Percentiles rank a stretch among this genome's conserved stretches.
Conservation (phyloP, 108 stramenopile species). For the Stephanodiscus triporus region DNA sequence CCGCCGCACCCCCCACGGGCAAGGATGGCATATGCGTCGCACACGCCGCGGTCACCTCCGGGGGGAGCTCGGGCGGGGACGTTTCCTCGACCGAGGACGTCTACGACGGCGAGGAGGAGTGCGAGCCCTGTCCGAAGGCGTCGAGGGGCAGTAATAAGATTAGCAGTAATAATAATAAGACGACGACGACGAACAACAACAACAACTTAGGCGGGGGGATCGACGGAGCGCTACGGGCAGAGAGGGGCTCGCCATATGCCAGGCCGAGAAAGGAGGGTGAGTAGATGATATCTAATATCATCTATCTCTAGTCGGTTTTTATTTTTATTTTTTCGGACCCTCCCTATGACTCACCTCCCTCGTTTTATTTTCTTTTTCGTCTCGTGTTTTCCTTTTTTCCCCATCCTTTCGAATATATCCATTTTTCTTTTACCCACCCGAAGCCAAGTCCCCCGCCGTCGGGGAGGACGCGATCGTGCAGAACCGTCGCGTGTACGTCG, state of each 20-base stretch:
- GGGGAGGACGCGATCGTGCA: not conserved
- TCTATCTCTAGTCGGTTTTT: too few relatives aligned
- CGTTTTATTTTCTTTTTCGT: too few relatives aligned
- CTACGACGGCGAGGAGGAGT: slow-evolving; percentile 13
- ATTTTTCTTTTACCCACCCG: too few relatives aligned
- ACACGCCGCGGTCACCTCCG: slow-evolving; percentile 16
- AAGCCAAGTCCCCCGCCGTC: too few relatives aligned
- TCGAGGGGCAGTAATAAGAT: slow-evolving; percentile 8
- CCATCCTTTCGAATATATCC: too few relatives aligned
- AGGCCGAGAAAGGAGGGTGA: slow-evolving; percentile 14
- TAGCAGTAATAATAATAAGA: not conserved
- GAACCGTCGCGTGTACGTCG: slow-evolving; percentile 73
- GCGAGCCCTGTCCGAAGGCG: slow-evolving; percentile 28
- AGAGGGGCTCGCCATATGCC: slow-evolving; percentile 43
- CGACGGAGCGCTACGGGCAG: slow-evolving; percentile 80
- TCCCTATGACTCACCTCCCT: too few relatives aligned
- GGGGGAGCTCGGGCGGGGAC: not conserved
- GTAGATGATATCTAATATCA: too few relatives aligned
- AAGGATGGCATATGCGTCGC: not conserved
- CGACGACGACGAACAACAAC: too few relatives aligned
- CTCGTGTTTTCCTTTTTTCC: too few relatives aligned
- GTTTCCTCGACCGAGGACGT: slow-evolving; percentile 17
- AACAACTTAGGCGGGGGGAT: slow-evolving; percentile 57
- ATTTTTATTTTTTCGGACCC: too few relatives aligned
- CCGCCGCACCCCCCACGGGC: slow-evolving; percentile 1